phyloP scores from a whole-genome alignment of 2,329 filamentous ascomycete species.

The Colletotrichum tabaci region DNA sequence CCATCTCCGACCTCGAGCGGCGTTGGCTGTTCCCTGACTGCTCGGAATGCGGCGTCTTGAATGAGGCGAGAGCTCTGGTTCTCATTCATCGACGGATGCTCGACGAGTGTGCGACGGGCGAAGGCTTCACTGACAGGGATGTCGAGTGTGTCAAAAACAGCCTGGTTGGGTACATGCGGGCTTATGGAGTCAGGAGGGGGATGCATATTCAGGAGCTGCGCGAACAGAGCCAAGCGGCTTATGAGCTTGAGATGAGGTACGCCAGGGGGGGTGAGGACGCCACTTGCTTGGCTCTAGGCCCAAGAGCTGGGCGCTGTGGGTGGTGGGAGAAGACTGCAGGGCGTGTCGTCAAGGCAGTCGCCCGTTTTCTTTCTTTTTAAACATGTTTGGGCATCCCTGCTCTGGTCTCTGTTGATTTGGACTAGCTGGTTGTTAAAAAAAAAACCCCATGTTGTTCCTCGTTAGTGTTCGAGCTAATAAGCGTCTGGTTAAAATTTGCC shows the following conservation, averaged over 20 bases:
- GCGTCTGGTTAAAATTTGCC: too few species aligned
- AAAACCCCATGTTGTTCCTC: too few species aligned
- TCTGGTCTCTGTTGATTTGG: too few species aligned
- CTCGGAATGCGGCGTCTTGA: slow-evolving; percentile 7
- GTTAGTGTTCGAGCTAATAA: too few species aligned
- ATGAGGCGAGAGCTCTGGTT: slow-evolving; percentile 8
- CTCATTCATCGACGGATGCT: slow-evolving; percentile 23
- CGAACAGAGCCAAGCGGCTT: neutral
- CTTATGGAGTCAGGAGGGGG: slow-evolving; percentile 7
- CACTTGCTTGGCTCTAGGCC: too few species aligned
- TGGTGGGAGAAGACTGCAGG: neutral
- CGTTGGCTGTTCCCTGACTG: slow-evolving; percentile 4
- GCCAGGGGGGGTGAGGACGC: neutral
- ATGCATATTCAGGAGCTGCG: slow-evolving; percentile 1
- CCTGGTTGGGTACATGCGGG: slow-evolving; percentile 16
- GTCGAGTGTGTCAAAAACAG: neutral
- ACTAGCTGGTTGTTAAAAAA: too few species aligned
- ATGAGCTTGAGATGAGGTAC: neutral
- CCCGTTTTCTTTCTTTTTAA: neutral
- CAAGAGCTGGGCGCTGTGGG: neutral
- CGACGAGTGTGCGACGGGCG: slow-evolving; percentile 7
- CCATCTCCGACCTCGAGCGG: neutral
- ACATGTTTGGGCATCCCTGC: too few species aligned
- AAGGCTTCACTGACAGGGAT: neutral
- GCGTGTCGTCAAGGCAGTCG: neutral